These are phyloP conservation scores for Waltergamsia citrina DNA, from an alignment of 2,329 filamentous ascomycete species.

Conservation along the genomic window DNA sequence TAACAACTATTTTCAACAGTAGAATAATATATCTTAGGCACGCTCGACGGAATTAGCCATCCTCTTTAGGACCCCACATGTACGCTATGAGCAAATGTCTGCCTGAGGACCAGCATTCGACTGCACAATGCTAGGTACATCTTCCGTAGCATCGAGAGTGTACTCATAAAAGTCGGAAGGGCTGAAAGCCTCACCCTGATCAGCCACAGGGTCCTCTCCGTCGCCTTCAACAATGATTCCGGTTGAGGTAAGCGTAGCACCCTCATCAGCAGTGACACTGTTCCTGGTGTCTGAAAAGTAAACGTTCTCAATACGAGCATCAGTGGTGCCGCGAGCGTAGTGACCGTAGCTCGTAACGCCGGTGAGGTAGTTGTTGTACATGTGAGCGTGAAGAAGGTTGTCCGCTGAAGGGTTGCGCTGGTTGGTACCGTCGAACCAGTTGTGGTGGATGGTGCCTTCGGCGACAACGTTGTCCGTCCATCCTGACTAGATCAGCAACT, in stretches of 20 bases:
- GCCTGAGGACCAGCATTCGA: slow-evolving; percentile 12
- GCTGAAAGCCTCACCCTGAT: slow-evolving; percentile 7
- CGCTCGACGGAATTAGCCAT: no score
- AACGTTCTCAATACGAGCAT: slow-evolving; percentile 15
- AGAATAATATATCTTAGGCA: no score
- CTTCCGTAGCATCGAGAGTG: slow-evolving; percentile 8
- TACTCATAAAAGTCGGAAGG: slow-evolving; percentile 9
- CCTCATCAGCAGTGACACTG: slow-evolving; percentile 9
- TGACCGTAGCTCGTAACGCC: slow-evolving; percentile 13
- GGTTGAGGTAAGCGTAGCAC: slow-evolving; percentile 6
- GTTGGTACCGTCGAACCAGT: slow-evolving; percentile 12
- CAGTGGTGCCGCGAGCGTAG: slow-evolving; percentile 13
- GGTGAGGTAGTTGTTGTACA: slow-evolving; percentile 17
- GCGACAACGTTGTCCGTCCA: slow-evolving; percentile 15
- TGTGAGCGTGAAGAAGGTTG: slow-evolving; percentile 13
- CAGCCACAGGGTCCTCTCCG: slow-evolving; percentile 5
- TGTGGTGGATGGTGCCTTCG: slow-evolving; percentile 14
- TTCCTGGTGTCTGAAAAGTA: slow-evolving; percentile 13
- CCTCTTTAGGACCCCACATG: no score
- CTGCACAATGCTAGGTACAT: slow-evolving; percentile 11
- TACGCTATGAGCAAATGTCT: slow-evolving; percentile 9
- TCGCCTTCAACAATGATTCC: slow-evolving; percentile 9
- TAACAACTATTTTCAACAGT: no score
- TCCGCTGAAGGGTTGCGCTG: slow-evolving; percentile 15
- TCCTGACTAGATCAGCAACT: no score